Conservation (phyloP, 345 rosid species). For the Adansonia digitata region DNA sequence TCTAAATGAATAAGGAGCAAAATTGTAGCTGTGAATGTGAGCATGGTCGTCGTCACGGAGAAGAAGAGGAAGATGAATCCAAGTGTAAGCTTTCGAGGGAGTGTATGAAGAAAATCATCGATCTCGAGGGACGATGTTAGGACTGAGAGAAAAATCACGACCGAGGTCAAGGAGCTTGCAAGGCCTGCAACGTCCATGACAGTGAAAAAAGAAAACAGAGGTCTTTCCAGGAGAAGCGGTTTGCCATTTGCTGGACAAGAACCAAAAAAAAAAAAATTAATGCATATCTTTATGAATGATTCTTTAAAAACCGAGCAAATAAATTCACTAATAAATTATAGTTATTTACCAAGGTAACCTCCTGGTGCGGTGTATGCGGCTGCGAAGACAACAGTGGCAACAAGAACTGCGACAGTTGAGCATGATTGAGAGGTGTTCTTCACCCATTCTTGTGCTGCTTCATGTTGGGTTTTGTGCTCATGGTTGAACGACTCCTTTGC, state of each 20-base stretch:
- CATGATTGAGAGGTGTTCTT: constrained; percentile 22
- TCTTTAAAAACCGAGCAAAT: neutral
- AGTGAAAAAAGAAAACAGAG: constrained; percentile 22
- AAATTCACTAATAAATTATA: no score
- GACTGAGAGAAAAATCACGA: constrained; percentile 27
- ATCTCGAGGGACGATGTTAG: constrained; percentile 16
- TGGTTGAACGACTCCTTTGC: constrained; percentile 9
- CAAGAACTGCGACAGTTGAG: constrained; percentile 21
- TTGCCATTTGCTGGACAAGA: neutral
- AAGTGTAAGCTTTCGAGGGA: constrained; percentile 16
- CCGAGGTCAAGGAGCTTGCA: constrained; percentile 23
- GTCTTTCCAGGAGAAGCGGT: constrained; percentile 9
- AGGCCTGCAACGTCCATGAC: constrained; percentile 18
- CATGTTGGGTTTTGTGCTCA: neutral
- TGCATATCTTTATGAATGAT: no score
- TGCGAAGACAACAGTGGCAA: constrained; percentile 19
- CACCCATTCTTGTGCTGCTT: constrained; percentile 17
- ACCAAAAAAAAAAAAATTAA: neutral
- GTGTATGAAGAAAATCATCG: constrained; percentile 1
- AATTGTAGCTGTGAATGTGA: constrained; percentile 22
- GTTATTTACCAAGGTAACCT: neutral
- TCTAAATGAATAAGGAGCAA: constrained; percentile 16
- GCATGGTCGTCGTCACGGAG: constrained; percentile 15
- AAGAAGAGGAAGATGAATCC: constrained; percentile 29
- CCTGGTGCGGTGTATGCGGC: constrained; percentile 19